Evolutionary conservation across 257 asterid species (phyloP), one percentile per base, ranked within the genome.

Genomic region (Nicotiana tabacum): DNA sequence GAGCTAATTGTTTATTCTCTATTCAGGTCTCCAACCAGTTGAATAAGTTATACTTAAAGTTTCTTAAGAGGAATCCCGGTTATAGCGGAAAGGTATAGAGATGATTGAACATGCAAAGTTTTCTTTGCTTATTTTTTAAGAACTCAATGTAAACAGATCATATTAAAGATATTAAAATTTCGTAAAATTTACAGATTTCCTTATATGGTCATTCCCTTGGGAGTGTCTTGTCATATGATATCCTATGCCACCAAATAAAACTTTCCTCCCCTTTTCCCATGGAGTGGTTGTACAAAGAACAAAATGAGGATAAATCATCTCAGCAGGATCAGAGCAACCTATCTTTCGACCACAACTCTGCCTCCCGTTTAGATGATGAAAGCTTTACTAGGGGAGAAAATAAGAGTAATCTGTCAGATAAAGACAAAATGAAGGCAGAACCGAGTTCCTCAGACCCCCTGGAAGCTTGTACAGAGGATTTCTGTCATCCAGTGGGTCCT

Each of bases 121-220:
- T 77, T 65, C 72, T 12, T 83, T 65, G 60, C 69, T 65, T 83
- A 64, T 80, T 39, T 64, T 46, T 8, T 32, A 64, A 18, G 83
- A 66, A 46, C 62, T 60, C 60, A 35, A 46, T 30, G 67, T 27
- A 24, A 46, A 39, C 27, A 81, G 37, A 18, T 66, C n/a, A 64
- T 68, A n/a, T 9, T 80, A 39, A 6, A 64, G 24, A 48, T 39
- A 39, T 55, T 60, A 57, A 33, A 39, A 60, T 68, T 33, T 82
- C 62, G 66, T 43, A 67, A 65, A 81, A 77, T 66, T 76, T 65
- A 86, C 85, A 96, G 99, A 94, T 96, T 87, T 96, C 99, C 37
- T 58, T 96, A 78, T 96, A 94, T 80, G 99, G 95, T 39, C 99
- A 96, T 91, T 96, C 99, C 78, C 88, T 96, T 83, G 99, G 99